Conservation (phyloP, 225 moss, liverwort and hornwort species). For the Marchantia paleacea region DNA sequence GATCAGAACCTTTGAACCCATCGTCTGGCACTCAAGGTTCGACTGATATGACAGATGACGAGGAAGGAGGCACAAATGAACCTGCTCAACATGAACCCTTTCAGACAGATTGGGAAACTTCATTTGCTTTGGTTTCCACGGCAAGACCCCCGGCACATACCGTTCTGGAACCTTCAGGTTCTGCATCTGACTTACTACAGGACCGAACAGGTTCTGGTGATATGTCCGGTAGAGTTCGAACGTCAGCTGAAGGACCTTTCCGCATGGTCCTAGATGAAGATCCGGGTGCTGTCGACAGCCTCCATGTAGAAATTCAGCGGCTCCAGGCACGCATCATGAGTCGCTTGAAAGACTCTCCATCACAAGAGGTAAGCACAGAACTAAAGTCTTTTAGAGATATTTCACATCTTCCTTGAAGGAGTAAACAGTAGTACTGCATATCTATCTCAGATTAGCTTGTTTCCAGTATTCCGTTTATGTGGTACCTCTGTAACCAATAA, state of each 20-base stretch:
- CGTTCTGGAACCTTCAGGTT: constrained; percentile 44
- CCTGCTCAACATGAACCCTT: constrained; percentile 48
- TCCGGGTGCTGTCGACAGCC: constrained; percentile 73
- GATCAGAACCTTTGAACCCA: constrained; percentile 35
- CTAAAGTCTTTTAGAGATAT: too few relatives aligned
- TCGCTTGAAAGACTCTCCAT: constrained; percentile 71
- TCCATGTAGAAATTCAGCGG: constrained; percentile 86
- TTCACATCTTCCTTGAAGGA: background rate
- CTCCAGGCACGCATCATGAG: constrained; percentile 91
- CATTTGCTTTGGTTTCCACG: constrained; percentile 86
- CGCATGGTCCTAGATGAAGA: constrained; percentile 78
- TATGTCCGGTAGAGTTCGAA: constrained; percentile 41
- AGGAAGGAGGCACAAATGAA: constrained; percentile 50
- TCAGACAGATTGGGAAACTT: constrained; percentile 92
- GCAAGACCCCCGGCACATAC: constrained; percentile 62
- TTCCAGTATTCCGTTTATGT: too few relatives aligned
- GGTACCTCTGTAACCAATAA: too few relatives aligned
- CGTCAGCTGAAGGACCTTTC: constrained; percentile 64
- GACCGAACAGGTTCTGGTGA: constrained; percentile 37
- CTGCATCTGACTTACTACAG: constrained; percentile 29
- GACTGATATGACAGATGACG: constrained; percentile 48
- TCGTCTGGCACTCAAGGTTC: constrained; percentile 41
- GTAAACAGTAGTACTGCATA: background rate
- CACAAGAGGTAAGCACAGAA: constrained; percentile 39
- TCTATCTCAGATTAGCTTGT: background rate